Base-by-base conservation (phyloP, 768 basidiomycete genomes). In the Mycena rebaudengoi region DNA sequence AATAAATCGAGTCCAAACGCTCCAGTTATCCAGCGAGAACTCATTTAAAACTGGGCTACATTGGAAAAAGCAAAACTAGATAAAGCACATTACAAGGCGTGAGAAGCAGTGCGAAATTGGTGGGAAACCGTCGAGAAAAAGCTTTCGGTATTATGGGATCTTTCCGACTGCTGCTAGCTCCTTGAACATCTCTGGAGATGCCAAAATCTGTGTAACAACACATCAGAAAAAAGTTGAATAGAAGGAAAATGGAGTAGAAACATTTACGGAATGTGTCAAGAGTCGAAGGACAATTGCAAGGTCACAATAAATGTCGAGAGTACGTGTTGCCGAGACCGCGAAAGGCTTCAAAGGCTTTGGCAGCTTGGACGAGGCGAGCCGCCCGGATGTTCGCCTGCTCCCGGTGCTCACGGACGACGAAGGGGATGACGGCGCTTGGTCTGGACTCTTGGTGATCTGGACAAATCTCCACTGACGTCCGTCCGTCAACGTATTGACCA, bases 121-220 rank as follows among this genome's bases (percentile, higher is more conserved):
- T 33, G 44, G 29, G 43, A 53, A 56, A 55, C 55, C 37, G 37
- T 67, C 66, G 64, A 68, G 61, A 18, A 44, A 53, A n/a, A 39
- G 16, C 26, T 58, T 45, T 21, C n/a, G n/a, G n/a, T n/a, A n/a
- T n/a, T n/a, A n/a, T n/a, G n/a, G n/a, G n/a, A n/a, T n/a, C n/a
- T n/a, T n/a, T n/a, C n/a, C n/a, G n/a, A n/a, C 33, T 14, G 33
- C 32, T 25, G 49, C 49, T 23, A 23, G 49, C 33, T 37, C 21
- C 49, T 35, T 23, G 25, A 51, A 51, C 21, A 35, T 23, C 32
- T 51, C 49, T 23, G 49, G 33, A 51, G 49, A 23, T 23, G 49
- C 25, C 7, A 37, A 12, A 37, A 51, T 51, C 49, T 51, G 49
- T 25, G 49, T 51, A 35, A 26, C 30, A 35, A 26, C 30, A 20